Conservation (phyloP, 345 rosid genomes). For the Linum lewisii region DNA sequence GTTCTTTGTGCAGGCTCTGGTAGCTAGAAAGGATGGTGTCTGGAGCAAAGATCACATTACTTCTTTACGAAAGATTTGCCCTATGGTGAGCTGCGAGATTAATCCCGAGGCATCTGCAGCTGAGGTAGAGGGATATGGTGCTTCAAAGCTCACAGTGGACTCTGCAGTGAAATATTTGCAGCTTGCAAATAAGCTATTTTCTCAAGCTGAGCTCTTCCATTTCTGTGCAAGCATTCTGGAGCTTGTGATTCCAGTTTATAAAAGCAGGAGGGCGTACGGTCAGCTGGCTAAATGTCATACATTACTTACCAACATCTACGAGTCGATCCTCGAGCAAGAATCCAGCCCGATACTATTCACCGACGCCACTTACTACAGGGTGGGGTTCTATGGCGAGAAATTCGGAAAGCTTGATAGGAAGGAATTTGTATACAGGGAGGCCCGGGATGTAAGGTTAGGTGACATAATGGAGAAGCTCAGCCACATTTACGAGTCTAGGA, state of each 20-base stretch:
- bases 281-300: slow-evolving; percentile 97
- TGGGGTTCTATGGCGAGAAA: slow-evolving; percentile 91
- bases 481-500: slow-evolving; percentile 87
- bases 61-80: slow-evolving; percentile 84
- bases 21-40: slow-evolving; percentile 90
- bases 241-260: slow-evolving; percentile 93
- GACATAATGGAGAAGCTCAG: slow-evolving; percentile 99
- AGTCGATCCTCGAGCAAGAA: slow-evolving; percentile 92
- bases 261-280: slow-evolving; percentile 92
- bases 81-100: slow-evolving; percentile 87
- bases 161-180: slow-evolving; percentile 96
- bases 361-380: slow-evolving; percentile 96
- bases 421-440: slow-evolving; percentile 88
- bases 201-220: slow-evolving; percentile 95
- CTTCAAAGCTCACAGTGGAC: slow-evolving; percentile 98
- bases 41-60: slow-evolving; percentile 94
- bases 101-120: slow-evolving; percentile 94
- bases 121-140: slow-evolving; percentile 98
- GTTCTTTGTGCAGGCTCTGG: slow-evolving; percentile 68
- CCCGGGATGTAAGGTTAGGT: slow-evolving; percentile 95
- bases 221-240: slow-evolving; percentile 95
- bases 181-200: slow-evolving; percentile 91
- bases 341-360: slow-evolving; percentile 90
- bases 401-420: slow-evolving; percentile 81
- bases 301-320: slow-evolving; percentile 69